Base-by-base conservation (phyloP, 495 filamentous ascomycete genomes). In the Endocarpon pusillum region DNA sequence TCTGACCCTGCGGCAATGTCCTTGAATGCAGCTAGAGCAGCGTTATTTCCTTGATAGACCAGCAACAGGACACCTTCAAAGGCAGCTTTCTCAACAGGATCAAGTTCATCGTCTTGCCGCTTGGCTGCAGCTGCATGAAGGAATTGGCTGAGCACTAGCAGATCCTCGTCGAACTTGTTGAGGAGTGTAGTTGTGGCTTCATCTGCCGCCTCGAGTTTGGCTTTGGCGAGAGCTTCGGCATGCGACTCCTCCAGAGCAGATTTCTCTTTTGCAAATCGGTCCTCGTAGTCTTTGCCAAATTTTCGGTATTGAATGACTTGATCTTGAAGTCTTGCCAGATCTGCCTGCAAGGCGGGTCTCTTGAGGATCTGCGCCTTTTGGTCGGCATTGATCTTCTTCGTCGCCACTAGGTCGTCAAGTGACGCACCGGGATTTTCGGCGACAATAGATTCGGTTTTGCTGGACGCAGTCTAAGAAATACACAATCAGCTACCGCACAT, bases 381-480 rank as follows among this genome's bases (percentile, higher is more conserved):
- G 55, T 99, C 91, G 44, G 57, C 42, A 51, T 96, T 99, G 65
- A 99, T 86, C 52, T 87, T 80, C 58, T 78, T 81, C 34, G 67
- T 52, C 6, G 64, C 55, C 10, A 94, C 75, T 19, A 94, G 71
- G n/a, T 89, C 73, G 35, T 94, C 86, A 30, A 94, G 72, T 2
- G 71, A 67, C 52, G 75, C 75, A 45, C 54, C 70, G 19, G 71
- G 67, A 59, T 92, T 75, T 50, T 84, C 80, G 24, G 71, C 74
- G 47, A 92, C 55, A 36, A 91, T 71, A 29, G 64, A 43, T 40
- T 92, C 83, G 39, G 84, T 76, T 53, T 82, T 92, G 38, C 73
- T 60, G 38, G 75, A 75, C 37, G 77, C 72, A 46, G 74, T 71
- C 83, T 24, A 47, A 25, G 35, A 32, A 3, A 14, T 6, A 18